Conservation (phyloP, 2,329 filamentous ascomycete genomes). For the Cladophialophora exuberans region DNA sequence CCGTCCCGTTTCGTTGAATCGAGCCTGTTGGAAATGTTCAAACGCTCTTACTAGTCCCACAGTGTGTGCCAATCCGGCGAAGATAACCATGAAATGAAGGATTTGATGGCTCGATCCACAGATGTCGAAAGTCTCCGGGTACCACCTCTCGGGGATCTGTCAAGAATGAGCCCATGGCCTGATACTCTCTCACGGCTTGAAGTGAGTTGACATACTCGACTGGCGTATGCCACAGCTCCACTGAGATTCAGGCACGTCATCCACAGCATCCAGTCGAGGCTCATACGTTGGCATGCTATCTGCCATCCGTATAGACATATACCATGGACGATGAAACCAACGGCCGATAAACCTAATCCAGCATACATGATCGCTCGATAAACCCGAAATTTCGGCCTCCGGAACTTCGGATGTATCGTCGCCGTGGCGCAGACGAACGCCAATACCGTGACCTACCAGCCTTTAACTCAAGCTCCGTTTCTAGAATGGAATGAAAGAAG, state of each 20-base stretch:
- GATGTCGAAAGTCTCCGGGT: slow-evolving; percentile 50
- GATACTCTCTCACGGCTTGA: not conserved
- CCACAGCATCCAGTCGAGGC: not conserved
- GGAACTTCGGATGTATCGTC: not conserved
- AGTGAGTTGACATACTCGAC: not conserved
- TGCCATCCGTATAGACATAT: not conserved
- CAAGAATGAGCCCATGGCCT: not conserved
- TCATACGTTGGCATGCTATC: not conserved
- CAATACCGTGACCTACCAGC: not conserved
- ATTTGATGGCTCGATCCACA: slow-evolving; percentile 54
- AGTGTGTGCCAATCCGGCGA: slow-evolving; percentile 45
- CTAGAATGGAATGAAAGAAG: no score
- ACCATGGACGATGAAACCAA: not conserved
- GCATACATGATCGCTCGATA: not conserved
- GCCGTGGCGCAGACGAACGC: not conserved
- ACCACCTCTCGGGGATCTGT: slow-evolving; percentile 51
- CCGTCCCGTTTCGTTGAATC: no score
- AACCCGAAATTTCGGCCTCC: not conserved
- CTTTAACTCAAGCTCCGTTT: no score
- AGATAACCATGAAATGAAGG: slow-evolving; percentile 53
- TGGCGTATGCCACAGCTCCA: not conserved
- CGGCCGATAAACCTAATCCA: not conserved
- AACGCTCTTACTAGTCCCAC: slow-evolving; percentile 42
- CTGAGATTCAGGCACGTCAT: not conserved
- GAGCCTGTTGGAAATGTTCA: not conserved